Evolutionary conservation across 129 eudicot genomes (phyloP), one percentile per base, ranked within the genome.

Genomic region (Smallanthus sonchifolius): DNA sequence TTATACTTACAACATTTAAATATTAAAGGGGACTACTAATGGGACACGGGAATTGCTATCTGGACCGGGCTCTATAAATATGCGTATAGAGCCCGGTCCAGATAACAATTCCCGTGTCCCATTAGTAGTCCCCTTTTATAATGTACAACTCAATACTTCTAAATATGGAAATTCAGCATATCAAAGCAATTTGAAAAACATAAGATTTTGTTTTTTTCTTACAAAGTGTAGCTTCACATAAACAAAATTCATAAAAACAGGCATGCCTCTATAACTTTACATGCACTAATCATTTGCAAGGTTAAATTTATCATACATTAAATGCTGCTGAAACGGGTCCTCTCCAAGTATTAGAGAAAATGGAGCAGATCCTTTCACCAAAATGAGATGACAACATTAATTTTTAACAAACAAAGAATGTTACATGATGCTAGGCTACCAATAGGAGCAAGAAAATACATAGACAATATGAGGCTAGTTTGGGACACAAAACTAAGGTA

Each of bases 301-400:
- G 30, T 70, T 38, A 7, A 17, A 7, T 19, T 6, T 52, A 20
- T 20, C 52, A 35, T 8, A 57, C 17, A 72, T 24, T 72, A 30
- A 55, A 56, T 57, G 42, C 57, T 40, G 13, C 65, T 7, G 0
- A 17, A n/a, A 19, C 7, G 10, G 10, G 28, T n/a, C 59, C 49
- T 35, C 17, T 47, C 28, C 13, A 54, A 36, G 6, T 36, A 52
- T 52, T 36, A 48, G n/a, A 16, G 16, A 17, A 70, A 71, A 42
- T 71, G 64, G 39, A 54, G 11, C 37, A 71, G 19, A 52, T 20
- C 75, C 40, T 70, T 54, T 73, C 56, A 30, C 34, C n/a, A 9
- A 73, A 55, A 43, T 42, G 43, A 73, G 17, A 30, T 4, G 19
- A 14, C 66, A 32, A 60, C 40, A 32, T 14, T 15, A 60, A 13